A percentile compares a stretch with the other conserved stretches of the same genome.
phyloP scores from a whole-genome alignment of 2,329 filamentous ascomycete species.

The Apiospora saccharicola region DNA sequence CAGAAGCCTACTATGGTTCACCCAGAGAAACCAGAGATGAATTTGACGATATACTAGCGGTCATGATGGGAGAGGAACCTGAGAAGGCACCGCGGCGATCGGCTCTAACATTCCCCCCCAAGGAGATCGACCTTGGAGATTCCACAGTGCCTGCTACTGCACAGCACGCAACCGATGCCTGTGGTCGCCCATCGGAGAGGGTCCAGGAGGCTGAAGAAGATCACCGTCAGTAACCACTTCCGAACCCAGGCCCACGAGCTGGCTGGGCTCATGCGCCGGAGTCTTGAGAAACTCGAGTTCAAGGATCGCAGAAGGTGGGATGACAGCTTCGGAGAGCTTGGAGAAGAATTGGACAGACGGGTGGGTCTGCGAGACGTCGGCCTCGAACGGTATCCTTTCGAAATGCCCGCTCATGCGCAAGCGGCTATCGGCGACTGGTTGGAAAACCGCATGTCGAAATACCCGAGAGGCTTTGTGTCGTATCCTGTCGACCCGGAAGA shows the following conservation, averaged over 20 bases:
- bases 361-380: constrained; percentile 50
- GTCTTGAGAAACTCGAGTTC: constrained; percentile 55
- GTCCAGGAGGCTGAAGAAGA: constrained; percentile 33
- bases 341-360: constrained; percentile 45
- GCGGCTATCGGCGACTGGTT: constrained; percentile 36
- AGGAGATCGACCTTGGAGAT: constrained; percentile 55
- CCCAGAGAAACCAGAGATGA: background rate
- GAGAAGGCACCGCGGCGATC: constrained; percentile 46
- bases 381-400: constrained; percentile 33
- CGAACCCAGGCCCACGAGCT: constrained; percentile 55
- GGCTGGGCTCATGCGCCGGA: constrained; percentile 55
- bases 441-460: constrained; percentile 27
- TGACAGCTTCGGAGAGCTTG: constrained; percentile 44
- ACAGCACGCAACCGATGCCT: constrained; percentile 45
- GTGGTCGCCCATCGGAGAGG: constrained; percentile 30
- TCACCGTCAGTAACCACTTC: constrained; percentile 50
- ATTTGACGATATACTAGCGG: background rate
- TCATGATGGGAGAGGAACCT: background rate
- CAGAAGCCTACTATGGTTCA: constrained; percentile 22
- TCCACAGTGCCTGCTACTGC: constrained; percentile 57
- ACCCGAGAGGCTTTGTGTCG: background rate
- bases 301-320: constrained; percentile 52
- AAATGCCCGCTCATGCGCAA: constrained; percentile 30
- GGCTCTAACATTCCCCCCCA: constrained; percentile 58
- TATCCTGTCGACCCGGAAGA: background rate